These are phyloP conservation scores for Naegleria lovaniensis DNA, from an alignment of 208 protist genomes.

Conservation along the genomic window DNA sequence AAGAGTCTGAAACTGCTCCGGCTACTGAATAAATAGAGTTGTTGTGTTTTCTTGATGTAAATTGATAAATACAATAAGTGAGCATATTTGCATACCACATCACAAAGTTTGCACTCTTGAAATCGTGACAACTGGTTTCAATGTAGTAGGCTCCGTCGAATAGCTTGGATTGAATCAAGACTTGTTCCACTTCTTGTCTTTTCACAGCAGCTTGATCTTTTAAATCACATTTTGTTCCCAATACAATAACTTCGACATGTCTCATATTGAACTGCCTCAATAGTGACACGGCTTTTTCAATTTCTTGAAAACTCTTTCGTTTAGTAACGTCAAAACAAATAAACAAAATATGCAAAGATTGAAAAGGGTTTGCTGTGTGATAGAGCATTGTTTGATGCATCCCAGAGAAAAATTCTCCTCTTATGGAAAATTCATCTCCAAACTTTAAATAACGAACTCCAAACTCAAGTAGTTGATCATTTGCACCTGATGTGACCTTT, in stretches of 20 bases:
- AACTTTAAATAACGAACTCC: not conserved
- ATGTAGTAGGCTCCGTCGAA: not conserved
- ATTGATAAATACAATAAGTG: no score
- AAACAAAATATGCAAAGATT: not conserved
- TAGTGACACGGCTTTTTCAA: not conserved
- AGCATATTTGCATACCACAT: no score
- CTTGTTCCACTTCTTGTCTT: not conserved
- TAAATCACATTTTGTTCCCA: not conserved
- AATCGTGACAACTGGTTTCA: not conserved
- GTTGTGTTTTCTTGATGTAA: no score
- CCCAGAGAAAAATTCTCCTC: not conserved
- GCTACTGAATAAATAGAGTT: no score
- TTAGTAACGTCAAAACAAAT: not conserved
- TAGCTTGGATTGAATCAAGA: not conserved
- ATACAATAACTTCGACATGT: not conserved
- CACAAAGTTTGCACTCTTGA: no score
- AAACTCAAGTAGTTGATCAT: not conserved
- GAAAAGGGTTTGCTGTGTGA: not conserved
- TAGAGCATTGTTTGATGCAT: not conserved
- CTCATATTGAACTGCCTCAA: not conserved
- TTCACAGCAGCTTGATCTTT: not conserved
- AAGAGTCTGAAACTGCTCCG: not conserved
- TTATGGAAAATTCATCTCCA: not conserved
- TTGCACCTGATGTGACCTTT: not conserved
- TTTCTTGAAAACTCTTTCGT: not conserved